Evolutionary conservation across 768 basidiomycete species (phyloP).

Genomic region (Mycena polygramma): DNA sequence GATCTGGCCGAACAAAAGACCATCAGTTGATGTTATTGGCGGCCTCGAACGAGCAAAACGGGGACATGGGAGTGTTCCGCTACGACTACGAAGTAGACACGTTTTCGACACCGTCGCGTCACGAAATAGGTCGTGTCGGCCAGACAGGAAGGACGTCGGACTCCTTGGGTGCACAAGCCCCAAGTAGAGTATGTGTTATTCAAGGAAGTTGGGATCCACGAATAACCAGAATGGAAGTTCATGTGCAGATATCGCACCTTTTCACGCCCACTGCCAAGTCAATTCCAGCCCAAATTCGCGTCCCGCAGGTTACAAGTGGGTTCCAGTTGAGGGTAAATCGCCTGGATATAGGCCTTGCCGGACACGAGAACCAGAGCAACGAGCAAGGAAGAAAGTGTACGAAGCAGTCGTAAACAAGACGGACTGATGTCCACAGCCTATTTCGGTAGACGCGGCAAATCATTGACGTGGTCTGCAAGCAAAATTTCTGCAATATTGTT

Average conservation of each 20-base stretch:
- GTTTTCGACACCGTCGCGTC: slow-evolving; percentile 19
- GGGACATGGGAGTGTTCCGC: background rate
- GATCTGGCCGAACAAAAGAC: background rate
- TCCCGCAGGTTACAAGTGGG: background rate
- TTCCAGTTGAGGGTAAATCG: background rate
- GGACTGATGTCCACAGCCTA: background rate
- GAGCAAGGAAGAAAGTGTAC: slow-evolving; percentile 3
- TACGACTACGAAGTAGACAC: slow-evolving; percentile 7
- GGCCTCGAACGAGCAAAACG: background rate
- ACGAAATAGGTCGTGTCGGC: slow-evolving; percentile 8
- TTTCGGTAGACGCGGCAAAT: too few relatives aligned
- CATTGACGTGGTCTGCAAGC: too few relatives aligned
- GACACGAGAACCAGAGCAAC: slow-evolving; percentile 22
- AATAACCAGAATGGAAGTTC: background rate
- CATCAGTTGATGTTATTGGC: background rate
- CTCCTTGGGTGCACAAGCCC: background rate
- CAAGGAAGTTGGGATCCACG: background rate
- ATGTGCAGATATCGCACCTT: slow-evolving; percentile 20
- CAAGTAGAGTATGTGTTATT: background rate
- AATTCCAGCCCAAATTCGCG: slow-evolving; percentile 12
- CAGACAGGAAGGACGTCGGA: too few relatives aligned
- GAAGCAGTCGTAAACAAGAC: slow-evolving; percentile 24
- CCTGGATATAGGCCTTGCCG: background rate
- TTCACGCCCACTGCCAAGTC: background rate
- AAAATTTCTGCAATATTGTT: background rate